These are phyloP conservation scores for Eucalyptus guilfoylei DNA, from an alignment of 345 rosid genomes.

Conservation along the genomic window DNA sequence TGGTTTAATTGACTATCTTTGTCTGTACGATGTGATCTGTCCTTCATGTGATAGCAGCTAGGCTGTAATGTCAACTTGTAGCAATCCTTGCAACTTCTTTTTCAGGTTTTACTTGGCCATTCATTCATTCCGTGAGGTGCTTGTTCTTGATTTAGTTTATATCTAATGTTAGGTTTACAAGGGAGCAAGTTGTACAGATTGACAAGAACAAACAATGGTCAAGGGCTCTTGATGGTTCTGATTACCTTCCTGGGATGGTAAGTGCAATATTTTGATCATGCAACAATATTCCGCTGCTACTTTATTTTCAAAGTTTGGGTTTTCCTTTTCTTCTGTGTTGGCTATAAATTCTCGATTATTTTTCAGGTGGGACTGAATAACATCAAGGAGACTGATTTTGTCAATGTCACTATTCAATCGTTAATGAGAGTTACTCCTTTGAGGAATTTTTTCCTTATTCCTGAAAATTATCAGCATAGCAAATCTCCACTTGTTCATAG, in stretches of 20 bases:
- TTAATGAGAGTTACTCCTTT: constrained; percentile 90
- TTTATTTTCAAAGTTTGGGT: neutral
- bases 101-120: neutral
- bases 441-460: constrained; percentile 86
- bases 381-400: constrained; percentile 93
- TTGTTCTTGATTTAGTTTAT: neutral
- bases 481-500: constrained; percentile 84
- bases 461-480: constrained; percentile 76
- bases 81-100: neutral
- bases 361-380: constrained; percentile 91
- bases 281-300: neutral
- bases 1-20: neutral
- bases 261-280: neutral
- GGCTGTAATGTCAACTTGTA: neutral
- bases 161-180: constrained; percentile 48
- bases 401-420: constrained; percentile 92
- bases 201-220: constrained; percentile 94
- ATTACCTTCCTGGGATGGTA: constrained; percentile 99
- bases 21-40: neutral
- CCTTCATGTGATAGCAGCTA: neutral
- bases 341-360: neutral
- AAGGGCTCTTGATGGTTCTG: constrained; percentile 97
- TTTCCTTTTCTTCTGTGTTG: neutral
- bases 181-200: constrained; percentile 75
- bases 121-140: neutral